Evolutionary conservation across 129 eudicot genomes (phyloP), one percentile per base, ranked within the genome.

Genomic region (Escallonia herrerae): DNA sequence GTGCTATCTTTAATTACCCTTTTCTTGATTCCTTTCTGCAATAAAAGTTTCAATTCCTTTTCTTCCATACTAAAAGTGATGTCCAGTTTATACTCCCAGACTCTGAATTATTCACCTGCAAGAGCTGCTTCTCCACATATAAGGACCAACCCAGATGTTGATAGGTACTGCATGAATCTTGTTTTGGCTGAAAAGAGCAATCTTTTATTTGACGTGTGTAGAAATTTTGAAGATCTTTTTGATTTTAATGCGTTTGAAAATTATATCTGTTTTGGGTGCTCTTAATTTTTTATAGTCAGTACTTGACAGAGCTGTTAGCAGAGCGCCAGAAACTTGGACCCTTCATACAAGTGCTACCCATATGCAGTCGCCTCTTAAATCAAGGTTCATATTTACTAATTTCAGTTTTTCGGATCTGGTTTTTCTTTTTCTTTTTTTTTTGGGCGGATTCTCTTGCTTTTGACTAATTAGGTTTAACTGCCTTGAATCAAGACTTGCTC

Each of bases 61-160:
- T 59, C 68, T 9, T 51, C 47, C 76, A 75, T 80, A 67, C 68
- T 62, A 74, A 40, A 6, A 68, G 58, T 15, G 69, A 90, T 90
- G 97, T 90, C 97, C 66, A 84, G 85, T 76, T 59, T 90, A 47
- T 90, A 86, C 49, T 65, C 65, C 55, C 87, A 83, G 56, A 81
- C 79, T 73, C 40, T 78, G 61, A 83, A 71, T 75, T 90, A 74
- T 73, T 86, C 95, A 8, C 97, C 97, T 7, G 91, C 97, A 5
- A 75, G 97, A 79, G 77, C 77, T 64, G 76, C 78, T 52, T 86
- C 97, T 63, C 91, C 95, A n/a, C 87, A 81, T 60, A 73, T 83
- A 59, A 81, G 95, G 78, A 72, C 80, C 71, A 82, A 87, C 65
- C 64, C 86, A 42, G 88, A 87, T 83, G 86, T 78, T 40, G 97